Evolutionary conservation across 139 green algal genomes (phyloP).

Genomic region (Chlamydomonas sphaeroides): DNA sequence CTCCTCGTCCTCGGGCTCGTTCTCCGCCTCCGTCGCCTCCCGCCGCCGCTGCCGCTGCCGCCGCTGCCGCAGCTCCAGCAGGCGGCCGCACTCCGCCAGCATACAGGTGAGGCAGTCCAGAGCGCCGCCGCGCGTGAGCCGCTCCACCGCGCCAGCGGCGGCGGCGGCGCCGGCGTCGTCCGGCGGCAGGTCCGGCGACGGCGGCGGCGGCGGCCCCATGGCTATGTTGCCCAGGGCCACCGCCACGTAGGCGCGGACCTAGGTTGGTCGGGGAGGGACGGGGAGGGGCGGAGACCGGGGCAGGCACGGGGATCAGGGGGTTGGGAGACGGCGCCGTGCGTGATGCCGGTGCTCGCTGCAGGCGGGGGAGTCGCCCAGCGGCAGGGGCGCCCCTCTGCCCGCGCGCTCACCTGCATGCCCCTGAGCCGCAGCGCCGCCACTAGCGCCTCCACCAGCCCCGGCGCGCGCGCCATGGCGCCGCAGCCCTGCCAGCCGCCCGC

Average conservation of each 20-base stretch:
- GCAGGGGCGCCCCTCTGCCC: no score
- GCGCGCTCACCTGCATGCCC: conserved; percentile 1
- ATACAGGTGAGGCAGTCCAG: conserved; percentile 4
- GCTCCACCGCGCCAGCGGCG: conserved; percentile 5
- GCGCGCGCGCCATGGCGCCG: not conserved
- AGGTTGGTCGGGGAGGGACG: no score
- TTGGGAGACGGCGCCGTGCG: no score
- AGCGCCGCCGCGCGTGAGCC: not conserved
- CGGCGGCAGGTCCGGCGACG: not conserved
- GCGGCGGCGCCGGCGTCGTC: not conserved
- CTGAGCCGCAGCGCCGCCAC: conserved; percentile 4
- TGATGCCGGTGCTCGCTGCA: no score
- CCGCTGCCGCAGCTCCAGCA: conserved; percentile 10
- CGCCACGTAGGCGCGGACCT: conserved; percentile 26
- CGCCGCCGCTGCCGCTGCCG: not conserved
- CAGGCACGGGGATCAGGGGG: no score
- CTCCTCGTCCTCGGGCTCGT: not conserved
- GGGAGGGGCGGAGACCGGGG: not conserved
- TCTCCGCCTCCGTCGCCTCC: not conserved
- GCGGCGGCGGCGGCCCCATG: not conserved
- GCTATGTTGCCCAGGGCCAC: conserved; percentile 33
- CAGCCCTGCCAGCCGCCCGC: conserved; percentile 12
- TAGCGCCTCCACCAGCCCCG: conserved; percentile 31
- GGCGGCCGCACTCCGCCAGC: conserved; percentile 17
- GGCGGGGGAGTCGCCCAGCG: no score